Base-by-base conservation (phyloP, 805 yeast species). In the Aciculoconidium aculeatum region DNA sequence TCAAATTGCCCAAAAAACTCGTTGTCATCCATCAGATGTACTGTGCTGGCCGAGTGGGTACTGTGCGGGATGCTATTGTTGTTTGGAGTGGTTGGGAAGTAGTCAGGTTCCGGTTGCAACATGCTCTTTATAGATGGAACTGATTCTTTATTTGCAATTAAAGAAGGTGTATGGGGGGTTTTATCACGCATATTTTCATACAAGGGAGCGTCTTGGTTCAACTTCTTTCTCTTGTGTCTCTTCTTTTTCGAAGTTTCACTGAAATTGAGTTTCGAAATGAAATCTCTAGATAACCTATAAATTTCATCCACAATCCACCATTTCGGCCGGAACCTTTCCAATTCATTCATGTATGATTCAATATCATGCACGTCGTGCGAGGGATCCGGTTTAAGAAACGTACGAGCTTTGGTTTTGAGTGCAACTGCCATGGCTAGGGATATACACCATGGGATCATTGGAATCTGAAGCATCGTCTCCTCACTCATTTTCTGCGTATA, bases 291-390 rank as follows among this genome's bases (percentile, higher is more conserved):
- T 13, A 51, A 31, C 21, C 40, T 36, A 23, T 44, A 41, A 17
- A 52, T 44, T 28, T 53, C 59, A 25, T 53, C 58, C 7, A 52
- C 51, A 8, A 52, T 39, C 47, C 48, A 45, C 58, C 58, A 55
- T 11, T 41, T 37, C 5, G 31, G 18, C 11, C 42, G 15, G 35
- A 44, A 49, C 25, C 44, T 39, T 13, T 45, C 46, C 19, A 55
- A 37, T 17, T 36, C 47, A 3, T 8, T 15, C 15, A 55, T 27
- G 29, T 42, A 45, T 15, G 45, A 49, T 26, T 47, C 43, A 18
- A 47, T 33, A 7, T 36, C 39, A 21, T 32, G n/a, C n/a, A n/a
- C n/a, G n/a, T n/a, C n/a, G n/a, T n/a, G n/a, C n/a, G n/a, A n/a
- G n/a, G n/a, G n/a, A n/a, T n/a, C n/a, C n/a, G n/a, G n/a, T n/a